phyloP scores from a whole-genome alignment of 495 filamentous ascomycete genomes.

The Xylaria grammica region DNA sequence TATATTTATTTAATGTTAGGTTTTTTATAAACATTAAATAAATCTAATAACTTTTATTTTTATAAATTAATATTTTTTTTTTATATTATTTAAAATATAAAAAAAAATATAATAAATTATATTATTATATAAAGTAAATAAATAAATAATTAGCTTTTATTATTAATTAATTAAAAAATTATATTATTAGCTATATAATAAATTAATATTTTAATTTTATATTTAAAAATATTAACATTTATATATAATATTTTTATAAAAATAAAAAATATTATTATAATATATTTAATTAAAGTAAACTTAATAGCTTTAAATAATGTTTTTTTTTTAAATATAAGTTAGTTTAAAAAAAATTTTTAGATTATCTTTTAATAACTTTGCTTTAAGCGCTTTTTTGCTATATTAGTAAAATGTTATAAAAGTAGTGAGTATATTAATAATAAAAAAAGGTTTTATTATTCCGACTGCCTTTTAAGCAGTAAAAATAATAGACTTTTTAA shows the following conservation, averaged over 20 bases:
- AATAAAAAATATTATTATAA: background rate
- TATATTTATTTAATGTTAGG: background rate
- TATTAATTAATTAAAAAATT: slow-evolving; percentile 10
- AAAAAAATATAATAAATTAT: background rate
- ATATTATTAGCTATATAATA: slow-evolving; percentile 10
- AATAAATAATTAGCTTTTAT: background rate
- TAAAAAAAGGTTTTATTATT: too few relatives aligned
- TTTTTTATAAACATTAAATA: background rate
- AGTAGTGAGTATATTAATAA: too few relatives aligned
- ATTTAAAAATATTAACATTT: background rate
- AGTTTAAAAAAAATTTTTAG: background rate
- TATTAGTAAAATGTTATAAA: too few relatives aligned
- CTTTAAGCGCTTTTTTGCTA: background rate
- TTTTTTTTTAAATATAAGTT: slow-evolving; percentile 20
- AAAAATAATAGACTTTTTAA: too few relatives aligned
- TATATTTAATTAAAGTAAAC: background rate
- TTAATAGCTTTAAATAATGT: slow-evolving; percentile 6
- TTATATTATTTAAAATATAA: background rate
- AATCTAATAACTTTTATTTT: background rate
- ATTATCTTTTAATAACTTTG: slow-evolving; percentile 4
- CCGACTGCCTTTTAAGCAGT: too few relatives aligned
- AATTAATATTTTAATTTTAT: background rate
- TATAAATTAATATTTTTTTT: background rate
- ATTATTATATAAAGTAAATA: background rate
- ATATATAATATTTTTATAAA: slow-evolving; percentile 5